These are phyloP conservation scores for Boletus rubropictus DNA, from an alignment of 768 basidiomycete genomes.

Conservation along the genomic window DNA sequence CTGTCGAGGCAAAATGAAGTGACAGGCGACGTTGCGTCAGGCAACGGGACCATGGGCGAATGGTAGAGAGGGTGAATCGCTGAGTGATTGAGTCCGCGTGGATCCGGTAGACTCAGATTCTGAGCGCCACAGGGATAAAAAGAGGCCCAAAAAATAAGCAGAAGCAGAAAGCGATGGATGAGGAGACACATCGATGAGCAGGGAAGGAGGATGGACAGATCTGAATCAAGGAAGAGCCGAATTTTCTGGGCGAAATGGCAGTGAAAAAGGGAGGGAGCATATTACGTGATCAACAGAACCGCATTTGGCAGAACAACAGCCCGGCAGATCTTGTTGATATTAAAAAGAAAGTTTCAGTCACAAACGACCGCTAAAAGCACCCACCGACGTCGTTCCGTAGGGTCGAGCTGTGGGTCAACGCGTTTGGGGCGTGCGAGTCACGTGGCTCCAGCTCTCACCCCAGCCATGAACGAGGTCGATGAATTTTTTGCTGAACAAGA, in stretches of 20 bases:
- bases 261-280: conserved; percentile 17
- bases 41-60: conserved; percentile 1
- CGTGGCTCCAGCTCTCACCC: conserved; percentile 3
- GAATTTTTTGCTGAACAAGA: conserved; percentile 54
- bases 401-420: background rate
- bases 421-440: conserved; percentile 9
- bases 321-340: background rate
- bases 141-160: conserved; percentile 9
- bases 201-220: conserved; percentile 11
- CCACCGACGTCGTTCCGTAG: no score
- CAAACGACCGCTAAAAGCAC: no score
- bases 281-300: conserved; percentile 31
- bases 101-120: conserved; percentile 18
- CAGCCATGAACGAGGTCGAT: conserved; percentile 33
- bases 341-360: no score
- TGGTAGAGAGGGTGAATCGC: conserved; percentile 14
- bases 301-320: conserved; percentile 7
- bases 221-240: conserved; percentile 20
- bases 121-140: conserved; percentile 13
- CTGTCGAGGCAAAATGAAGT: conserved; percentile 12
- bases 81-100: conserved; percentile 28
- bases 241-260: conserved; percentile 13
- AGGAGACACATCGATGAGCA: conserved; percentile 14
- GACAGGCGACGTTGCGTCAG: conserved; percentile 6
- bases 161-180: conserved; percentile 8